phyloP scores from a whole-genome alignment of 2,329 filamentous ascomycete species.

The Apiospora marii region DNA sequence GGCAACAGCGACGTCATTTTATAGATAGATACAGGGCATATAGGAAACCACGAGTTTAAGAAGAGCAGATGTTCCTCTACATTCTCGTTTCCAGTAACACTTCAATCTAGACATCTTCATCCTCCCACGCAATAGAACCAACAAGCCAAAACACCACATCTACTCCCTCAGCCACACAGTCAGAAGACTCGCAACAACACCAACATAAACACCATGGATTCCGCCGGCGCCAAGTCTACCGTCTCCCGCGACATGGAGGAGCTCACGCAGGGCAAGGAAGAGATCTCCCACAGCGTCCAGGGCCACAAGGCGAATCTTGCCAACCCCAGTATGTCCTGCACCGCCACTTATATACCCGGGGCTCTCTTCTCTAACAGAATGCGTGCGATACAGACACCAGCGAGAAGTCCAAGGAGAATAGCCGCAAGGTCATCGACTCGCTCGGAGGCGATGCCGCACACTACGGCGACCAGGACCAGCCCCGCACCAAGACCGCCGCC shows the following conservation, averaged over 20 bases:
- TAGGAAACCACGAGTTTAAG: neutral
- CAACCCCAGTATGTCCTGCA: conserved; percentile 50
- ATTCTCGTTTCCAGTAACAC: neutral
- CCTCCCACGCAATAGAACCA: neutral
- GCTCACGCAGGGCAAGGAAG: conserved; percentile 42
- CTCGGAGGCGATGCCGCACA: conserved; percentile 50
- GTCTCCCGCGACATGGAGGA: conserved; percentile 53
- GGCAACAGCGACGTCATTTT: neutral
- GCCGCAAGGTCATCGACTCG: conserved; percentile 48
- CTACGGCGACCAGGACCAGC: conserved; percentile 51
- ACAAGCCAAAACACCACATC: neutral
- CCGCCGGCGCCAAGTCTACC: conserved; percentile 48
- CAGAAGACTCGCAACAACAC: neutral
- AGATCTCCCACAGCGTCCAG: conserved; percentile 36
- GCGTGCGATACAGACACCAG: conserved; percentile 47
- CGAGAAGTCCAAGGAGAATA: conserved; percentile 54
- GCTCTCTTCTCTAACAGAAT: neutral
- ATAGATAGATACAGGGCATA: neutral
- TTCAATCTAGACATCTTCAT: neutral
- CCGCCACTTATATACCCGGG: neutral
- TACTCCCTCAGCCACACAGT: neutral
- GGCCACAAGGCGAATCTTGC: conserved; percentile 57
- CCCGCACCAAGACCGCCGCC: conserved; percentile 50
- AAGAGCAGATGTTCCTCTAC: neutral
- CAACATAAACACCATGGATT: conserved; percentile 40